These are phyloP conservation scores for Umbilicaria muhlenbergii DNA, from an alignment of 495 filamentous ascomycete species.

Conservation along the genomic window DNA sequence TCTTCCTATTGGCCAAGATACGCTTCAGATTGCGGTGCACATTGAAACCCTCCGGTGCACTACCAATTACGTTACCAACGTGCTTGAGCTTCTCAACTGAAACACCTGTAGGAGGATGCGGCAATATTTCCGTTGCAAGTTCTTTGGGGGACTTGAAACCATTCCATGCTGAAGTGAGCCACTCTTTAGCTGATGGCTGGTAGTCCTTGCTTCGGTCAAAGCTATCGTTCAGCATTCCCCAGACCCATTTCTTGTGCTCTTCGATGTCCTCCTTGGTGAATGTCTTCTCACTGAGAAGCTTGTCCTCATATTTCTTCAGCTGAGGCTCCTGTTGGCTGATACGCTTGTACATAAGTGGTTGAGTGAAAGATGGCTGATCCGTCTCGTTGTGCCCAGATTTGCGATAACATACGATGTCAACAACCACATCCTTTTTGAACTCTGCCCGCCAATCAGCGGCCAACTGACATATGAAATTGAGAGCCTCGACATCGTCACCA, in stretches of 20 bases:
- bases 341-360: constrained; percentile 97
- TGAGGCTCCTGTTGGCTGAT: constrained; percentile 66
- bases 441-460: constrained; percentile 94
- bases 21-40: constrained; percentile 93
- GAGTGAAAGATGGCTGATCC: constrained; percentile 98
- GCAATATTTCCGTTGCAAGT: constrained; percentile 82
- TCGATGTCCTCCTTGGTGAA: constrained; percentile 97
- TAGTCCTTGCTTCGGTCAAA: constrained; percentile 96
- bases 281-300: constrained; percentile 75
- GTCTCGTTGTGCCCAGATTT: constrained; percentile 99
- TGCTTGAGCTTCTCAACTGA: constrained; percentile 51
- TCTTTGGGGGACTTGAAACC: constrained; percentile 98
- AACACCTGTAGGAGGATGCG: constrained; percentile 79
- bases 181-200: constrained; percentile 89
- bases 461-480: constrained; percentile 95
- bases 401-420: constrained; percentile 97
- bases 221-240: constrained; percentile 95
- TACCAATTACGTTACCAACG: constrained; percentile 63
- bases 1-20: constrained; percentile 78
- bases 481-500: constrained; percentile 91
- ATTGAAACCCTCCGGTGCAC: constrained; percentile 67
- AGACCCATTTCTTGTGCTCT: constrained; percentile 99
- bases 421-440: constrained; percentile 93
- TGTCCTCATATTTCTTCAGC: constrained; percentile 75
- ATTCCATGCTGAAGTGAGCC: constrained; percentile 97